These are phyloP conservation scores for Oryza glumipatula DNA, from an alignment of 176 grass and related monocot species.

Conservation along the genomic window DNA sequence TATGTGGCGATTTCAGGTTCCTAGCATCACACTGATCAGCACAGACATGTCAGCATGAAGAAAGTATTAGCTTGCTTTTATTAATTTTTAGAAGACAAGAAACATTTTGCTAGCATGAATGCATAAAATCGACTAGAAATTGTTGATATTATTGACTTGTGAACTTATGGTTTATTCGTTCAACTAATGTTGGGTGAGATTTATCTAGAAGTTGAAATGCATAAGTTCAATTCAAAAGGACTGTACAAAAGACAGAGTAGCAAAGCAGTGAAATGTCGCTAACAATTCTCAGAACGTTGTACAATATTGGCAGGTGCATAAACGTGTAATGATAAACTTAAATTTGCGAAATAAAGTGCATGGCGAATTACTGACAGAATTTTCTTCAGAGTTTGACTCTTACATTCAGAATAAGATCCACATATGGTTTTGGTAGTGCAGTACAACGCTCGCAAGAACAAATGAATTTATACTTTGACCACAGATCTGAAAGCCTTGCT, in stretches of 20 bases:
- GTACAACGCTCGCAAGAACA: constrained; percentile 80
- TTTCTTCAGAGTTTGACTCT: constrained; percentile 42
- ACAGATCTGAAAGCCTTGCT: constrained; percentile 67
- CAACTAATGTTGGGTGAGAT: constrained; percentile 4
- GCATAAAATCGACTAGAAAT: constrained; percentile 5
- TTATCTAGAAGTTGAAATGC: constrained; percentile 3
- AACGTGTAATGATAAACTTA: background rate
- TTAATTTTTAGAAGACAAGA: background rate
- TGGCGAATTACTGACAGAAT: background rate
- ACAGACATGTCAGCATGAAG: constrained; percentile 27
- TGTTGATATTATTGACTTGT: constrained; percentile 6
- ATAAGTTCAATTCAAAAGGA: background rate
- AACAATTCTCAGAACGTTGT: constrained; percentile 13
- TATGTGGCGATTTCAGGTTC: constrained; percentile 50
- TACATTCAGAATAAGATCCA: constrained; percentile 85
- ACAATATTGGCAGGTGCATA: background rate
- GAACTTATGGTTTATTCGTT: constrained; percentile 23
- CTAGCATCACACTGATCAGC: constrained; percentile 53
- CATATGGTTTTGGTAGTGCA: constrained; percentile 51
- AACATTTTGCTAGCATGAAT: constrained; percentile 7
- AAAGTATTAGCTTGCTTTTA: constrained; percentile 6
- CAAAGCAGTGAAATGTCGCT: background rate
- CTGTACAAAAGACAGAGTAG: background rate
- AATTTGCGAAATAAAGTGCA: constrained; percentile 8
- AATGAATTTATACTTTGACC: constrained; percentile 80